Percentiles rank a stretch among this genome's conserved stretches.
Conservation (phyloP, 306 rosid species). For the Delonix regia region DNA sequence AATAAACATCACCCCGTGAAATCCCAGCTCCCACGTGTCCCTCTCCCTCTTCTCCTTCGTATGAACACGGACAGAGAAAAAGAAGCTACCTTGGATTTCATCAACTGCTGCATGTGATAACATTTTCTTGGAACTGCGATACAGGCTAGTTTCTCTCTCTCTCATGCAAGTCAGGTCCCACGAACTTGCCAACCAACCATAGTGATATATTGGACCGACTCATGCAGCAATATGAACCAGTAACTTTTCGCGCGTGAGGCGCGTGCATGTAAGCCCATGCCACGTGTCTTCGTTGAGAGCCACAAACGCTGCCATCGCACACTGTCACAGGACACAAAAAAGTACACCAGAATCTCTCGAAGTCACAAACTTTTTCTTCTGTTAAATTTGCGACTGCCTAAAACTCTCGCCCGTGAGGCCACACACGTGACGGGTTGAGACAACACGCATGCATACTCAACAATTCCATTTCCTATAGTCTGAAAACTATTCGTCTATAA, state of each 20-base stretch:
- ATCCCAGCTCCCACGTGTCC: slow-evolving; percentile 50
- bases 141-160: neutral
- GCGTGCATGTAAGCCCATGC: neutral
- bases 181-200: slow-evolving; percentile 6
- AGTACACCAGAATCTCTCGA: slow-evolving; percentile 39
- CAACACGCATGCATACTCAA: slow-evolving; percentile 41
- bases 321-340: neutral
- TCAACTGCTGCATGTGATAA: slow-evolving; percentile 60
- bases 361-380: neutral
- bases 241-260: slow-evolving; percentile 29
- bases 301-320: slow-evolving; percentile 38
- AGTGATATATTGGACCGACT: neutral
- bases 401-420: slow-evolving; percentile 43
- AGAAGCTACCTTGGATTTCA: slow-evolving; percentile 22
- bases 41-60: slow-evolving; percentile 12
- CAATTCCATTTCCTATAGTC: neutral
- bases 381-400: neutral
- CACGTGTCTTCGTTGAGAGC: slow-evolving; percentile 43
- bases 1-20: slow-evolving; percentile 61
- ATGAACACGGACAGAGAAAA: neutral
- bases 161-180: neutral
- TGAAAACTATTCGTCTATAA: slow-evolving; percentile 34
- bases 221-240: slow-evolving; percentile 21
- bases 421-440: slow-evolving; percentile 60
- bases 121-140: slow-evolving; percentile 41